A percentile compares a stretch with the other conserved stretches of the same genome.
These are phyloP conservation scores for Hypoxylon sp. DNA, from an alignment of 2,329 filamentous ascomycete genomes.

Conservation along the genomic window DNA sequence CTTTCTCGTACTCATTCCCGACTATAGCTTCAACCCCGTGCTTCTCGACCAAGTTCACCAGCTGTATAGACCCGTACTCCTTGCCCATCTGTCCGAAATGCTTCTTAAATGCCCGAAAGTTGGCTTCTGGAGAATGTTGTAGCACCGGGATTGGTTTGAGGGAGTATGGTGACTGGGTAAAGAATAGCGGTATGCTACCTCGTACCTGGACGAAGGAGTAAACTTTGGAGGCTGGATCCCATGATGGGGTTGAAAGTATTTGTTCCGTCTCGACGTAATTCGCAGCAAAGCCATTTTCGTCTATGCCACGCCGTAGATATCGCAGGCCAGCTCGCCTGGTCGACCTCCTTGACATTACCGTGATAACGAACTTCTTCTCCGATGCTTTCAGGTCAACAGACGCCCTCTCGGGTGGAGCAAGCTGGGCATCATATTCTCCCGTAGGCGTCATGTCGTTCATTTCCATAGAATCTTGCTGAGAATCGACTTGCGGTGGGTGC, in stretches of 20 bases:
- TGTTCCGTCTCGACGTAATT: slow-evolving; percentile 97
- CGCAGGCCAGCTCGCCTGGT: slow-evolving; percentile 85
- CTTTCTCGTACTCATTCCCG: slow-evolving; percentile 78
- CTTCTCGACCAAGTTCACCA: slow-evolving; percentile 88
- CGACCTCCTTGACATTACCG: slow-evolving; percentile 88
- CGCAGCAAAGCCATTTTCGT: slow-evolving; percentile 87
- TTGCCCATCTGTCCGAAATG: slow-evolving; percentile 77
- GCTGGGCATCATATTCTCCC: slow-evolving; percentile 21
- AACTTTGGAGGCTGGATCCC: slow-evolving; percentile 67
- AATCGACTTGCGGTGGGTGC: slow-evolving; percentile 63
- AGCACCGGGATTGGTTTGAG: slow-evolving; percentile 86
- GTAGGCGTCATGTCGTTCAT: slow-evolving; percentile 40
- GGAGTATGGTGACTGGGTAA: slow-evolving; percentile 92
- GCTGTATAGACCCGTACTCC: slow-evolving; percentile 79
- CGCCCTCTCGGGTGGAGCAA: slow-evolving; percentile 33
- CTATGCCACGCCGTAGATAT: slow-evolving; percentile 88
- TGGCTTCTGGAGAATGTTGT: slow-evolving; percentile 81
- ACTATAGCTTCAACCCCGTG: slow-evolving; percentile 82
- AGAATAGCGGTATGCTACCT: slow-evolving; percentile 93
- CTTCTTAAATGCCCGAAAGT: slow-evolving; percentile 77
- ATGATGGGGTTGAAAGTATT: slow-evolving; percentile 76
- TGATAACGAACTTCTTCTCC: slow-evolving; percentile 76
- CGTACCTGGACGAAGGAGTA: slow-evolving; percentile 89
- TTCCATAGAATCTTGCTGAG: slow-evolving; percentile 46
- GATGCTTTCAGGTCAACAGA: slow-evolving; percentile 50